Base-by-base conservation (phyloP, 2,329 filamentous ascomycete species). In the Hymenoscyphus fraxineus region DNA sequence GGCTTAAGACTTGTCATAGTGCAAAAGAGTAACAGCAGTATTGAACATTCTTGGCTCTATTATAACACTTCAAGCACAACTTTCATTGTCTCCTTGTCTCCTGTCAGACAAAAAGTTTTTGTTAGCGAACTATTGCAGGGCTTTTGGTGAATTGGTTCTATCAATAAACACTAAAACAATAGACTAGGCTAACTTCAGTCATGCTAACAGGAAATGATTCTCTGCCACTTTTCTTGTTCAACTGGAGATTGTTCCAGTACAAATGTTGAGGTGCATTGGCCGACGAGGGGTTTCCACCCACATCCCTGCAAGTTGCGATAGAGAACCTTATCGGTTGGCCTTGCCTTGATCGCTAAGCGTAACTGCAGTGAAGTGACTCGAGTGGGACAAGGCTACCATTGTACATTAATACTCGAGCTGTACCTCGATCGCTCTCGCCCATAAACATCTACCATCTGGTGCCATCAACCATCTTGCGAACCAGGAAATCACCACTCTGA, bases 311-410 rank as follows among this genome's bases (percentile, higher is more conserved):
- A 27, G 19, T 12, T 12, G 41, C 47, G 64, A 65, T 65, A 65
- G 61, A 31, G 63, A 65, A 61, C 64, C 39, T 65, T 65, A 65
- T 65, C 64, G 64, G 40, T 59, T 54, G 61, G 31, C 32, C 22
- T 59, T 54, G 61, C 35, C 32, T 54, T 54, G 47, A 54, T 54
- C 47, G 47, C 47, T 54, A 54, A 54, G 47, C 47, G 22, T 54
- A 54, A 54, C 22, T 22, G 19, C 47, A 19, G 47, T 27, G 19
- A 54, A 44, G 47, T 60, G 35, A 27, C 38, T 27, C 35, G n/a
- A 16, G 31, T 38, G 47, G 19, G 47, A 51, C 44, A 61, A 64
- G 62, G 62, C 62, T 64, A 56, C 62, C 44, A 56, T 47, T 56
- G 27, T 19, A 22, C 47, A 54, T 22, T 54, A 54, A 54, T 54